Evolutionary conservation across 768 basidiomycete species (phyloP).

Genomic region (Lactarius evosmus): DNA sequence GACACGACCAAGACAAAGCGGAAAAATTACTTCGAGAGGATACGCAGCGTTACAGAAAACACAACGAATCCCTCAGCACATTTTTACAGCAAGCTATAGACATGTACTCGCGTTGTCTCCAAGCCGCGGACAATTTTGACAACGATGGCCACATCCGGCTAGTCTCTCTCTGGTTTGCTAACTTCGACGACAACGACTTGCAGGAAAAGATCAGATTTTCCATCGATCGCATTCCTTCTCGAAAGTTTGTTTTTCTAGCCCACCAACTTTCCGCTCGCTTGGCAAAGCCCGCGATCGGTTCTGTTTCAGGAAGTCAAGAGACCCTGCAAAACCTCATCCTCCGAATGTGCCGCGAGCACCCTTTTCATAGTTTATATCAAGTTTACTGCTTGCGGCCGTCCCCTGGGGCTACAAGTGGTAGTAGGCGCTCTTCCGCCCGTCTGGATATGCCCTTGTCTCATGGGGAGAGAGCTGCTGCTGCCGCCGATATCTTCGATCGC

Average conservation of each 20-base stretch:
- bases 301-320: slow-evolving; percentile 44
- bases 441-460: slow-evolving; percentile 45
- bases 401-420: slow-evolving; percentile 20
- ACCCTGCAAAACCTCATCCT: slow-evolving; percentile 63
- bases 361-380: slow-evolving; percentile 91
- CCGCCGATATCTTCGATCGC: slow-evolving; percentile 55
- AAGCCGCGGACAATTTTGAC: slow-evolving; percentile 67
- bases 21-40: slow-evolving; percentile 54
- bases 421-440: slow-evolving; percentile 48
- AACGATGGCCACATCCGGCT: slow-evolving; percentile 76
- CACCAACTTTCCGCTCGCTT: slow-evolving; percentile 94
- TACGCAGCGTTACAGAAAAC: slow-evolving; percentile 41
- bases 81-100: slow-evolving; percentile 75
- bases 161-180: slow-evolving; percentile 89
- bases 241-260: slow-evolving; percentile 87
- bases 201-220: slow-evolving; percentile 45
- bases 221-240: slow-evolving; percentile 65
- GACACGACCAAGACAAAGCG: slow-evolving; percentile 43
- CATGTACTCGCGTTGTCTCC: slow-evolving; percentile 81
- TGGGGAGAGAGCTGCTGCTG: slow-evolving; percentile 61
- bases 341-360: slow-evolving; percentile 84
- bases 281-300: slow-evolving; percentile 40
- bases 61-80: slow-evolving; percentile 44
- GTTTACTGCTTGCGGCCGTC: slow-evolving; percentile 67
- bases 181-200: slow-evolving; percentile 59